A percentile compares a stretch with the other conserved stretches of the same genome.
Evolutionary conservation across 192 early-diverging fungal species (phyloP).

Genomic region (Podila clonocystis): DNA sequence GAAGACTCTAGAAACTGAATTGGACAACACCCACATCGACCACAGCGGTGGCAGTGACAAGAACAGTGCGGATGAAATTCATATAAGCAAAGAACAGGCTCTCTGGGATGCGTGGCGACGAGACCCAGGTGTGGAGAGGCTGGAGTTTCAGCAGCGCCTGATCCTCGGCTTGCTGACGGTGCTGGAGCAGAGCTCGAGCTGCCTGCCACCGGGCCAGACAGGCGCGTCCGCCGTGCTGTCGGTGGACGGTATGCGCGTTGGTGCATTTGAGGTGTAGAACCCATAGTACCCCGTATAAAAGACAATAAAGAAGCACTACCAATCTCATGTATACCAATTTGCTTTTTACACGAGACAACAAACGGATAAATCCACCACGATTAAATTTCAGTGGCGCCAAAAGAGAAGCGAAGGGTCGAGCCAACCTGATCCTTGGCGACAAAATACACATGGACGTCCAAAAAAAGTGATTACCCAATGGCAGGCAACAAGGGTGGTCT

Average conservation of each 20-base stretch:
- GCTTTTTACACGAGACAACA: too few species aligned
- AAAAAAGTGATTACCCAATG: too few species aligned
- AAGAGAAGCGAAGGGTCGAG: too few species aligned
- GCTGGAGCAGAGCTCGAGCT: constrained; percentile 35
- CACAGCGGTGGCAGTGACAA: neutral
- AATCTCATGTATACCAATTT: neutral
- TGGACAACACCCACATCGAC: neutral
- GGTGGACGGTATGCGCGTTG: constrained; percentile 35
- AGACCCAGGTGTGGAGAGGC: constrained; percentile 40
- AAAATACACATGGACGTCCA: too few species aligned
- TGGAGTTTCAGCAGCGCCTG: constrained; percentile 37
- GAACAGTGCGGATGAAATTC: neutral
- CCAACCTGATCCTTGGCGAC: too few species aligned
- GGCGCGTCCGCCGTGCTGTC: constrained; percentile 19
- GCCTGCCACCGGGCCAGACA: constrained; percentile 19
- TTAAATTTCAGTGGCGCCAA: too few species aligned
- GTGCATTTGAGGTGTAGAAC: constrained; percentile 29
- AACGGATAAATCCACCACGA: too few species aligned
- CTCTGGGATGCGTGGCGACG: constrained; percentile 44
- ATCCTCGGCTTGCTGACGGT: constrained; percentile 24
- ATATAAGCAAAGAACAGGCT: neutral
- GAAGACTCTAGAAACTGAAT: neutral
- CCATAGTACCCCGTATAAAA: neutral
- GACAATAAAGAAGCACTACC: too few species aligned
- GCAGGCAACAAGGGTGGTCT: too few species aligned